These are phyloP conservation scores for Leucosporidium scottii DNA, from an alignment of 768 basidiomycete genomes.

Conservation along the genomic window DNA sequence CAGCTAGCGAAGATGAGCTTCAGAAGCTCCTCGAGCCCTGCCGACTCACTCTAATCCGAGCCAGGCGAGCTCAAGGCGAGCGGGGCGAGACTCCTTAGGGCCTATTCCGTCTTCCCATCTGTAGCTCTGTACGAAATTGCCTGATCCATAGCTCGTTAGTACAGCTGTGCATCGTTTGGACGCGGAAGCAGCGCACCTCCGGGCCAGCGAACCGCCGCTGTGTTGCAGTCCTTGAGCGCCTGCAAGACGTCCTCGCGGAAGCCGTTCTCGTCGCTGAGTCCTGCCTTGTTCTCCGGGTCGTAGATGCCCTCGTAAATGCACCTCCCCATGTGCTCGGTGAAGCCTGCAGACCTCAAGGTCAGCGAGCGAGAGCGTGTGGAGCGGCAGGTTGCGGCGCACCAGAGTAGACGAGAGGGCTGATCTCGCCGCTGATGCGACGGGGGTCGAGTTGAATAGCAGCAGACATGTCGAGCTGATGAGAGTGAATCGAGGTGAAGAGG, in stretches of 20 bases:
- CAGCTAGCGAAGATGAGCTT: too few relatives aligned
- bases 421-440: constrained; percentile 45
- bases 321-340: not conserved
- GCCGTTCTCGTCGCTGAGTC: not conserved
- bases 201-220: constrained; percentile 52
- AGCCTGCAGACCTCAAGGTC: not conserved
- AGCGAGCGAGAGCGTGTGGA: too few relatives aligned
- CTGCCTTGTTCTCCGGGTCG: not conserved
- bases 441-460: constrained; percentile 47
- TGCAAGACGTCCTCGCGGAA: constrained; percentile 27
- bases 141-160: too few relatives aligned
- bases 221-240: constrained; percentile 40
- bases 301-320: not conserved
- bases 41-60: not conserved
- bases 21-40: too few relatives aligned
- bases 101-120: constrained; percentile 50
- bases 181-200: too few relatives aligned
- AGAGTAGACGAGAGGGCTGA: constrained; percentile 53
- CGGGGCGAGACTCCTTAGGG: constrained; percentile 49
- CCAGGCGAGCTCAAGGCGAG: constrained; percentile 59
- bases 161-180: too few relatives aligned
- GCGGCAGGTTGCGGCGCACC: constrained; percentile 37
- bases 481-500: too few relatives aligned
- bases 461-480: not conserved
- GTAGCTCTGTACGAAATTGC: constrained; percentile 37